Percentiles rank a stretch among this genome's conserved stretches.
Conservation (phyloP, 176 grass and related monocot genomes). For the Elaeis guineensis region DNA sequence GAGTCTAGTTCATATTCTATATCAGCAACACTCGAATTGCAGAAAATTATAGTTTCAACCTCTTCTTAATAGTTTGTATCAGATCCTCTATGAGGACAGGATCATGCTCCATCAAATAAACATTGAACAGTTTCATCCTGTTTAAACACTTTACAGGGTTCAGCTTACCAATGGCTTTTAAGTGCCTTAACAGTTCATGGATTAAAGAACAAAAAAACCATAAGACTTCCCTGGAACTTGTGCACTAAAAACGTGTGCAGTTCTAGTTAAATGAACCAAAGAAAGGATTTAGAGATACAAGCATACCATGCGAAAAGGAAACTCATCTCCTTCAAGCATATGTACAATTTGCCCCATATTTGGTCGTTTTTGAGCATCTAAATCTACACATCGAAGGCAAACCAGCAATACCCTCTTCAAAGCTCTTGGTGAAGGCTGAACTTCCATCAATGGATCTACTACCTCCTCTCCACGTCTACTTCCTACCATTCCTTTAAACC, state of each 20-base stretch:
- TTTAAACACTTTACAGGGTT: too few species aligned
- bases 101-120: too few species aligned
- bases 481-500: constrained; percentile 85
- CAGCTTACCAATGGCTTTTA: too few species aligned
- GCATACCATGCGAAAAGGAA: constrained; percentile 64
- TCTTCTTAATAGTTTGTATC: too few species aligned
- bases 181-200: too few species aligned
- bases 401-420: constrained; percentile 74
- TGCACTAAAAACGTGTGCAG: neutral
- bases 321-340: constrained; percentile 94
- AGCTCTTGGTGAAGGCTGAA: constrained; percentile 42
- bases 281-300: neutral
- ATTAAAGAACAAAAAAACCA: too few species aligned
- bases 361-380: constrained; percentile 79
- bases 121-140: too few species aligned
- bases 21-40: too few species aligned
- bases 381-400: constrained; percentile 87
- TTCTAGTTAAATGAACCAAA: neutral
- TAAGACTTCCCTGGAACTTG: too few species aligned
- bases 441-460: constrained; percentile 46
- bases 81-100: too few species aligned
- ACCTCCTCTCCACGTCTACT: constrained; percentile 61
- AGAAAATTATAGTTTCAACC: too few species aligned
- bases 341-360: constrained; percentile 85
- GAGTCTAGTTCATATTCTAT: too few species aligned